phyloP scores from a whole-genome alignment of 305 asterid genomes.

The Fraxinus angustifolia region DNA sequence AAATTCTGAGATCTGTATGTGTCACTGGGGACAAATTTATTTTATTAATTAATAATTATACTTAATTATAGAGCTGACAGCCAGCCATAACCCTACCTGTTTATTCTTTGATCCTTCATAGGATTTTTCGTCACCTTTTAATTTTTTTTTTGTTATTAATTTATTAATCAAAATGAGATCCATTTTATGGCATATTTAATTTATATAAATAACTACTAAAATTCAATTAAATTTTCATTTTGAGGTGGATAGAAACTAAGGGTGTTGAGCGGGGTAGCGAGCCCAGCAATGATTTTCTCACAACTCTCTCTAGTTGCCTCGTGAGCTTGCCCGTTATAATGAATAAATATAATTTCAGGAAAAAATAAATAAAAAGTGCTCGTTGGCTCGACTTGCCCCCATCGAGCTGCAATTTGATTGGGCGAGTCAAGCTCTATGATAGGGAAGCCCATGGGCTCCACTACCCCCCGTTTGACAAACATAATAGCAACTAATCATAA shows the following conservation, averaged over 20 bases:
- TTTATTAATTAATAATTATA: background rate
- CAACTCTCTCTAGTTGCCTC: background rate
- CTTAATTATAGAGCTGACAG: constrained; percentile 14
- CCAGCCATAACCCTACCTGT: constrained; percentile 15
- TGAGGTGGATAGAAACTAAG: background rate
- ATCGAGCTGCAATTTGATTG: background rate
- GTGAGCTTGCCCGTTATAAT: background rate
- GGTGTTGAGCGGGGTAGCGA: background rate
- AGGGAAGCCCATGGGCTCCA: background rate
- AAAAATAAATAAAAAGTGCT: too few species aligned
- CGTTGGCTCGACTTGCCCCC: background rate
- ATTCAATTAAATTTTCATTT: background rate
- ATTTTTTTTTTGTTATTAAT: too few species aligned
- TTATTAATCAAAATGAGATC: background rate
- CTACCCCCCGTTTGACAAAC: background rate
- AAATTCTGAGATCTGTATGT: constrained; percentile 7
- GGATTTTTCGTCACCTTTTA: constrained; percentile 21
- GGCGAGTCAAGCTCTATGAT: background rate
- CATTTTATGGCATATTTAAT: background rate
- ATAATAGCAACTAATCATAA: too few species aligned
- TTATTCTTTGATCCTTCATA: constrained; percentile 22
- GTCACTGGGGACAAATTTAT: constrained; percentile 24
- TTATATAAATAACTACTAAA: background rate
- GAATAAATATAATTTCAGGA: too few species aligned
- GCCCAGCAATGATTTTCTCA: background rate